These are phyloP conservation scores for Brassica rapa DNA, from an alignment of 345 rosid genomes.

Conservation along the genomic window DNA sequence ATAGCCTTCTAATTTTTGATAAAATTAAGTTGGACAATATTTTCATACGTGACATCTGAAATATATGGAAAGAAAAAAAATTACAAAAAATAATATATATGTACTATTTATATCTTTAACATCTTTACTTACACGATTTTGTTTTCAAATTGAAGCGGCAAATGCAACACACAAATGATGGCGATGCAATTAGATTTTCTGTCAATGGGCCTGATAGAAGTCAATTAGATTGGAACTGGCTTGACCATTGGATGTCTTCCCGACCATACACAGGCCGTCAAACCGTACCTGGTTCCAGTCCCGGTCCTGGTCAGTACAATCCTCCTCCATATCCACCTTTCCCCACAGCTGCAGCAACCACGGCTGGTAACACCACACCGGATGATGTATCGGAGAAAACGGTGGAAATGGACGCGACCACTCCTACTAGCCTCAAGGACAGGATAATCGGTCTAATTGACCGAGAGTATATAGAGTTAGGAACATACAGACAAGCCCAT, in stretches of 20 bases:
- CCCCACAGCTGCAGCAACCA: conserved; percentile 43
- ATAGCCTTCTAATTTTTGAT: not conserved
- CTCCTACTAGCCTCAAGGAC: conserved; percentile 42
- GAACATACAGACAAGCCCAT: conserved; percentile 42
- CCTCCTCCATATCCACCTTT: conserved; percentile 57
- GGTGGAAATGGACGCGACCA: conserved; percentile 63
- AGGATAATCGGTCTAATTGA: conserved; percentile 28
- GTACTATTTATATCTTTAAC: not conserved
- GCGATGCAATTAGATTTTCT: conserved; percentile 42
- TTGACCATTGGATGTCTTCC: conserved; percentile 90
- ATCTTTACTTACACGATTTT: not conserved
- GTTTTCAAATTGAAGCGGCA: conserved; percentile 31
- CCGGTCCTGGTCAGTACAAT: conserved; percentile 48
- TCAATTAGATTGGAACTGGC: conserved; percentile 94
- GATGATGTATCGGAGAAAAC: conserved; percentile 85
- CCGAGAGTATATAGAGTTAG: conserved; percentile 40
- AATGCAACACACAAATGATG: conserved; percentile 45
- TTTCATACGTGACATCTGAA: not conserved
- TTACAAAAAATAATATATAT: no score
- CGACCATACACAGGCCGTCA: conserved; percentile 60
- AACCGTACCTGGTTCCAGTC: conserved; percentile 42
- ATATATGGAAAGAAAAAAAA: no score
- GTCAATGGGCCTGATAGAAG: conserved; percentile 50
- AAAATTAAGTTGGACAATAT: not conserved
- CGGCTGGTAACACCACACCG: conserved; percentile 46